Evolutionary conservation across 352 stramenopile species (phyloP), one percentile per base, ranked within the genome.

Genomic region (Globisporangium apiculatum): DNA sequence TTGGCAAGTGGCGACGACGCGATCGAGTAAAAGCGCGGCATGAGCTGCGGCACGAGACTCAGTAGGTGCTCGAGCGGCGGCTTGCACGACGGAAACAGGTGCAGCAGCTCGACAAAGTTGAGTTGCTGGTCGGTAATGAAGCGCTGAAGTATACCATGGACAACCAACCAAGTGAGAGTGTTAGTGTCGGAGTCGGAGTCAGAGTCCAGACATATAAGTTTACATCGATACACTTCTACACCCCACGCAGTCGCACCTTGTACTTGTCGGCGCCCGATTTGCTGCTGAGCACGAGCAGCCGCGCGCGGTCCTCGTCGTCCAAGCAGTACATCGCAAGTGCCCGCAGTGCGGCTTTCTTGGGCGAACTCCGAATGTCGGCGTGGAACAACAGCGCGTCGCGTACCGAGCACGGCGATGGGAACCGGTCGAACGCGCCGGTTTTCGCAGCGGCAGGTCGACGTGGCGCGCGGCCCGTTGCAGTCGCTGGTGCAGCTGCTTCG

Each of bases 21-120:
- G 40, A 98, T 87, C 17, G 92, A 98, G 74, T 98, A 99, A 69
- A 98, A 98, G 17, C 96, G 88, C 14, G 96, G 91, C 67, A 96
- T 87, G 18, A 98, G 83, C 35, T 82, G 69, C 1, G 94, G 87
- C 6, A 98, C 61, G 38, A 95, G 65, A 50, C 76, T 87, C 40
- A 98, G 62, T 24, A 98, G 64, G 35, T 83, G 76, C 47, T 96
- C 79, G 4, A 98, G 73, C 38, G 96, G 91, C 3, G 73, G 82
- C 38, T 84, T 74, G 62, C 84, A 97, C 2, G 92, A 97, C n/a
- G 91, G 91, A 65, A 98, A 98, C 7, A 97, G 68, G 52, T 83
- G 66, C 10, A 98, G 66, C 18, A 99, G 58, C 62, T 98, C 94
- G 31, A 96, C 67, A 37, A 98, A 71, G 17, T 84, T 94, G 12